Percentiles rank a stretch among this genome's conserved stretches.
Evolutionary conservation across 352 stramenopile genomes (phyloP).

Genomic region (Blastocystis sp.): DNA sequence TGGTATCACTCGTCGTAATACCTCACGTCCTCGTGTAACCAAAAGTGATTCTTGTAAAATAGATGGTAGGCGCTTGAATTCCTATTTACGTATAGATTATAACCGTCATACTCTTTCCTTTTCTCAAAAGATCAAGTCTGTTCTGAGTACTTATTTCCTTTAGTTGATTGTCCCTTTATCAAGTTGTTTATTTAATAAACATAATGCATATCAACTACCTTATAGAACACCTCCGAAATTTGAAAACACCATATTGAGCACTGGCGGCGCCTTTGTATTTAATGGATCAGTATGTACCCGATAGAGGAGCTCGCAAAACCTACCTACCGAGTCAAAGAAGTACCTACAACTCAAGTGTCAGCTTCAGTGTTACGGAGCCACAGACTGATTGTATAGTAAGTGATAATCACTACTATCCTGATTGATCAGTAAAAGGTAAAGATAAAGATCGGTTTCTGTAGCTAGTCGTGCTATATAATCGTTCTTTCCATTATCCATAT

Average conservation of each 20-base stretch:
- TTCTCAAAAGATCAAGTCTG: background rate
- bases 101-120: too few species aligned
- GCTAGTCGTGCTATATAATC: background rate
- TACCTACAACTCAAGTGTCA: background rate
- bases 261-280: background rate
- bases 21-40: background rate
- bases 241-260: slow-evolving; percentile 39
- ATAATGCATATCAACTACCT: background rate
- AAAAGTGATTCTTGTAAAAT: too few species aligned
- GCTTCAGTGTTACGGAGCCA: background rate
- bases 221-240: background rate
- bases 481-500: background rate
- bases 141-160: background rate
- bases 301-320: slow-evolving; percentile 22
- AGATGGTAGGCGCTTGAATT: too few species aligned
- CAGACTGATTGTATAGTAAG: background rate
- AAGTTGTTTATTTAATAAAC: background rate
- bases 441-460: slow-evolving; percentile 3
- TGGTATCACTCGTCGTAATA: background rate
- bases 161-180: background rate
- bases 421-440: background rate
- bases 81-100: too few species aligned
- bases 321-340: slow-evolving; percentile 11
- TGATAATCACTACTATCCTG: background rate
- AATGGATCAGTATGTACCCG: background rate